phyloP scores from a whole-genome alignment of 768 basidiomycete species.

The Termitomyces sp. region DNA sequence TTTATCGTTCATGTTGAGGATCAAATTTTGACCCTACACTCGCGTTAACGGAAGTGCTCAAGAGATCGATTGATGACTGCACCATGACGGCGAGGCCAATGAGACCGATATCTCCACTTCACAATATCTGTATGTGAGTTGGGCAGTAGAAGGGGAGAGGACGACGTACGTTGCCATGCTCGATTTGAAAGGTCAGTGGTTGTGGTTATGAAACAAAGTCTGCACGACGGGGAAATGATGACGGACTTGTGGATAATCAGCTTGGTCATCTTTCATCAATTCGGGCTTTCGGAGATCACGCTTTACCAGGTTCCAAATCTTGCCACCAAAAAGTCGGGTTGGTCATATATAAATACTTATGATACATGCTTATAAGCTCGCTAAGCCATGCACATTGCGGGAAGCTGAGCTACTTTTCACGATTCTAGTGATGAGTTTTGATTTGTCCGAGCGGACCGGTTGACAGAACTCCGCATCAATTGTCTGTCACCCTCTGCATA shows the following conservation, averaged over 20 bases:
- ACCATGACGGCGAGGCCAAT: conserved; percentile 99
- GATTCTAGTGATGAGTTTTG: background rate
- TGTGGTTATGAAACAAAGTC: conserved; percentile 24
- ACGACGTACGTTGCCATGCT: conserved; percentile 37
- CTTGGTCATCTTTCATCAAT: conserved; percentile 21
- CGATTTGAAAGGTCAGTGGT: conserved; percentile 29
- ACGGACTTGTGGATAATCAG: conserved; percentile 18
- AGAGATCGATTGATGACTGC: conserved; percentile 18
- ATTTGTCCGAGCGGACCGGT: background rate
- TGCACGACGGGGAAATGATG: conserved; percentile 5
- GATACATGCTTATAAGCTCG: background rate
- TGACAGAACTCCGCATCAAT: background rate
- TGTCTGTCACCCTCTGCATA: too few relatives aligned
- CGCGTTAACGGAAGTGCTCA: conserved; percentile 12
- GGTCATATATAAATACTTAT: too few relatives aligned
- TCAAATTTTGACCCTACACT: conserved; percentile 87
- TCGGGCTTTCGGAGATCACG: conserved; percentile 3
- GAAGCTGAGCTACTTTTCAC: too few relatives aligned
- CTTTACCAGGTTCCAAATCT: background rate
- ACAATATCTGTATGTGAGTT: conserved; percentile 13
- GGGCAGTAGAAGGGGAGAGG: background rate
- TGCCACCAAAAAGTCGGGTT: background rate
- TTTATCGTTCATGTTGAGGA: conserved; percentile 99
- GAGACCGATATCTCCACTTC: conserved; percentile 94
- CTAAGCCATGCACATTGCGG: background rate